phyloP scores from a whole-genome alignment of 495 filamentous ascomycete genomes.

The Penicillium riverlandense region DNA sequence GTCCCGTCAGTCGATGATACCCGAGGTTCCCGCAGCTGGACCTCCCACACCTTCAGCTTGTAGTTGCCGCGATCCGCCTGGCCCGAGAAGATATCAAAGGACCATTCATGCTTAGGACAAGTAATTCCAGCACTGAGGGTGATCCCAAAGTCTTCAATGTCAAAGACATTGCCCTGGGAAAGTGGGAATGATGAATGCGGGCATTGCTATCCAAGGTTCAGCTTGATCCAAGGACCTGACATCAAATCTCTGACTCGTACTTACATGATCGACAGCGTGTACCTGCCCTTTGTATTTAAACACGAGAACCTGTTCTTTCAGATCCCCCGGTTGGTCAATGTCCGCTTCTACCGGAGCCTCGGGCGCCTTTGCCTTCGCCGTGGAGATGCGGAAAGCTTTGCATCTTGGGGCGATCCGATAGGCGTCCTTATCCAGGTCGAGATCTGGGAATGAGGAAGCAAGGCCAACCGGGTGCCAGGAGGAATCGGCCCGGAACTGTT shows the following conservation, averaged over 20 bases:
- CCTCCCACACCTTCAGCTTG: constrained; percentile 51
- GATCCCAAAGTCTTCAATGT: constrained; percentile 57
- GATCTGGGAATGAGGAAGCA: constrained; percentile 43
- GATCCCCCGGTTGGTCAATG: constrained; percentile 34
- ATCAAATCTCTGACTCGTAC: constrained; percentile 6
- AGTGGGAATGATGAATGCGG: constrained; percentile 53
- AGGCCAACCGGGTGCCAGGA: constrained; percentile 36
- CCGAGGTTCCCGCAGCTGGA: constrained; percentile 39
- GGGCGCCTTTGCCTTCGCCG: constrained; percentile 15
- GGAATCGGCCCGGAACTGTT: constrained; percentile 1
- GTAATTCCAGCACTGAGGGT: constrained; percentile 41
- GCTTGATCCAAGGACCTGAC: constrained; percentile 1
- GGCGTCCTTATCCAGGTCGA: constrained; percentile 28
- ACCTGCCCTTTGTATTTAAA: constrained; percentile 51
- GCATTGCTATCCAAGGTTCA: constrained; percentile 40
- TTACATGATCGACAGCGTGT: constrained; percentile 54
- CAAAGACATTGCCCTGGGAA: constrained; percentile 47
- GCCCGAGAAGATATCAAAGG: constrained; percentile 52
- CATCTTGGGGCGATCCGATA: constrained; percentile 33
- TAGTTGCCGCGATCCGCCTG: constrained; percentile 50
- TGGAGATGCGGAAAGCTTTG: constrained; percentile 49
- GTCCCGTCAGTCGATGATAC: not conserved
- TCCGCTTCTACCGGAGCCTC: constrained; percentile 20
- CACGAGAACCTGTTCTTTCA: constrained; percentile 52
- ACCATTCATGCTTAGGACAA: constrained; percentile 57